These are phyloP conservation scores for Canavalia gladiata DNA, from an alignment of 306 rosid species.

Conservation along the genomic window DNA sequence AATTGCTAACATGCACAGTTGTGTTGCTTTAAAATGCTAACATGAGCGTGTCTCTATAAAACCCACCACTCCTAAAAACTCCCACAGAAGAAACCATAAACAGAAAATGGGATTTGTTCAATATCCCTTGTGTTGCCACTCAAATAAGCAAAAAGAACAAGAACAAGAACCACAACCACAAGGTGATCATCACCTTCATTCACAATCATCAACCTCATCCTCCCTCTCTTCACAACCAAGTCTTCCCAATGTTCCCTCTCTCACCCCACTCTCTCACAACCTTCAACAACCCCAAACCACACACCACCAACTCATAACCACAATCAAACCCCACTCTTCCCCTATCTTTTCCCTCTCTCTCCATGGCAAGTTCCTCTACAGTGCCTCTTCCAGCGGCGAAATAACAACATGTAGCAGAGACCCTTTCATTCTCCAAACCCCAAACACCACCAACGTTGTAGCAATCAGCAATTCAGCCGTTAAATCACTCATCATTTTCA, in stretches of 20 bases:
- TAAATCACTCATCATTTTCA: constrained; percentile 55
- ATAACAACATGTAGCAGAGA: constrained; percentile 47
- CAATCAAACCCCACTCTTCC: constrained; percentile 60
- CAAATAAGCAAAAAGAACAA: not conserved
- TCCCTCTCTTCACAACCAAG: constrained; percentile 79
- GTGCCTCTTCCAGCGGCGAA: constrained; percentile 60
- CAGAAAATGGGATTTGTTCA: constrained; percentile 59
- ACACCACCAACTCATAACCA: constrained; percentile 51
- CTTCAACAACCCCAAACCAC: constrained; percentile 12
- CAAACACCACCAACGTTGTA: not conserved
- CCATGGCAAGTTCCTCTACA: constrained; percentile 57
- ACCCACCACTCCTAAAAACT: constrained; percentile 13
- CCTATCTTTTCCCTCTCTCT: constrained; percentile 60
- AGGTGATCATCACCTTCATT: constrained; percentile 48
- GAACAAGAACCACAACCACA: constrained; percentile 36
- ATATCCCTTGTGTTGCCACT: constrained; percentile 54
- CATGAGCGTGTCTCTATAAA: constrained; percentile 44
- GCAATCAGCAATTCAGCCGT: constrained; percentile 49
- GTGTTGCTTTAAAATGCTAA: not conserved
- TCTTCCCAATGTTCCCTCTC: constrained; percentile 77
- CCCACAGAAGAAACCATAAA: not conserved
- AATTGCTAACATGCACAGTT: constrained; percentile 14
- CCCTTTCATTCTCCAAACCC: constrained; percentile 30
- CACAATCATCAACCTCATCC: constrained; percentile 60
- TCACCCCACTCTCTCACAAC: constrained; percentile 42